These are phyloP conservation scores for Nyssa sinensis DNA, from an alignment of 148 eudicot species.

Conservation along the genomic window DNA sequence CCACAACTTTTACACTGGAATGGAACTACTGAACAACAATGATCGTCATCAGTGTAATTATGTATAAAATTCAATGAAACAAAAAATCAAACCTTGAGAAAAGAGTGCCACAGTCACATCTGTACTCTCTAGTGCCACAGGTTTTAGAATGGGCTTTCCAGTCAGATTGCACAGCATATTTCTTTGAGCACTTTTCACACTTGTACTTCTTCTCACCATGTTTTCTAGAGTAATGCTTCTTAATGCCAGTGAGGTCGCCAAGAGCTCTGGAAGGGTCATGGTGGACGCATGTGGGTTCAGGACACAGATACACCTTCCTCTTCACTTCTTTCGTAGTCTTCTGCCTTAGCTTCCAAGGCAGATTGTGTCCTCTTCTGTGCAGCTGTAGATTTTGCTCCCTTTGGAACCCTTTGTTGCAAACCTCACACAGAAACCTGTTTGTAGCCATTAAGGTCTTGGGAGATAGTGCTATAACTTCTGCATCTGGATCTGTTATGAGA, in stretches of 20 bases:
- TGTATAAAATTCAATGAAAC: not conserved
- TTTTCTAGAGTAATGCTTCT: slow-evolving; percentile 47
- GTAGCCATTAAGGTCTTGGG: slow-evolving; percentile 57
- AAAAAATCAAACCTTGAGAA: slow-evolving; percentile 37
- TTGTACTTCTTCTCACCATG: slow-evolving; percentile 51
- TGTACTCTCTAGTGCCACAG: slow-evolving; percentile 50
- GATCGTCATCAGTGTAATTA: too few species aligned
- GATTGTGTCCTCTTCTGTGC: slow-evolving; percentile 52
- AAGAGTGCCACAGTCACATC: slow-evolving; percentile 54
- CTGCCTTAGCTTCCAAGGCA: slow-evolving; percentile 53
- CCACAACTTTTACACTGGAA: too few species aligned
- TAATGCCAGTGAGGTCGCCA: slow-evolving; percentile 50
- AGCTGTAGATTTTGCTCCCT: slow-evolving; percentile 55
- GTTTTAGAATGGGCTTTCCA: slow-evolving; percentile 54
- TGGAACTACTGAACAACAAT: too few species aligned
- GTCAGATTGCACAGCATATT: slow-evolving; percentile 53
- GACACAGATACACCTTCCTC: slow-evolving; percentile 46
- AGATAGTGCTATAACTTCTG: slow-evolving; percentile 51
- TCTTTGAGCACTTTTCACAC: slow-evolving; percentile 50
- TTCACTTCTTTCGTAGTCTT: slow-evolving; percentile 45
- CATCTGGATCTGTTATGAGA: slow-evolving; percentile 50
- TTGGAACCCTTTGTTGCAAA: slow-evolving; percentile 54
- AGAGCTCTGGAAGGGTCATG: slow-evolving; percentile 51
- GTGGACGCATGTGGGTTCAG: slow-evolving; percentile 47
- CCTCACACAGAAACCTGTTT: slow-evolving; percentile 49